Evolutionary conservation across 2,329 filamentous ascomycete species (phyloP), one percentile per base, ranked within the genome.

Genomic region (Aspergillus proliferans): DNA sequence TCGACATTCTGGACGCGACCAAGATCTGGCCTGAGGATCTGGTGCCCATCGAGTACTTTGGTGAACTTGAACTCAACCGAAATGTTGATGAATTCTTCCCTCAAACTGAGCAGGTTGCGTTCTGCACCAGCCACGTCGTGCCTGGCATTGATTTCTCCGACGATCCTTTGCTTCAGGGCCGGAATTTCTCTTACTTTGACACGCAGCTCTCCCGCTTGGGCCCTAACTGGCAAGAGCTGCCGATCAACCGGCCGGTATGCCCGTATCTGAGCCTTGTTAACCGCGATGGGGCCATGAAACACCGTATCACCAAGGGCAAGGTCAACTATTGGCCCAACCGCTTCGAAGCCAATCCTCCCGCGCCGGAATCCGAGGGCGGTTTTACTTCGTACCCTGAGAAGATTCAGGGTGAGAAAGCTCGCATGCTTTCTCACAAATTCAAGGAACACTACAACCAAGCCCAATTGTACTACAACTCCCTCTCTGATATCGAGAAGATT

Each of bases 21-120:
- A 93, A 94, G 71, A 69, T 92, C 22, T 93, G 88, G 87, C 88
- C 88, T 0, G 86, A 93, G 62, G 85, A 92, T 10, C 69, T 83
- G 0, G 74, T 90, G 0, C 88, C 88, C 0, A 76, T 92, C 18
- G 79, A 85, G 6, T 88, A 88, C 62, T 87, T 94, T 48, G 88
- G 87, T 36, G 81, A 91, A 66, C 65, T 94, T 1, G 84, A 91
- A 63, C 77, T 94, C 5, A 91, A 93, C 74, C 79, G 80, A 47
- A 92, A 88, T 51, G 76, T 86, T 1, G 87, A 92, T 54, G 87
- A 94, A 63, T 93, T 80, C 72, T 93, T 93, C 70, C 76, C 87
- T 0, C 81, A 93, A 67, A 89, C 84, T 0, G 88, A 94, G 71
- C 88, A 94, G 68, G 81, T 84, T 1, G 87, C 88, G 1, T 94